Evolutionary conservation across 169 alveolate genomes (phyloP).

Genomic region (Plasmodium gaboni): DNA sequence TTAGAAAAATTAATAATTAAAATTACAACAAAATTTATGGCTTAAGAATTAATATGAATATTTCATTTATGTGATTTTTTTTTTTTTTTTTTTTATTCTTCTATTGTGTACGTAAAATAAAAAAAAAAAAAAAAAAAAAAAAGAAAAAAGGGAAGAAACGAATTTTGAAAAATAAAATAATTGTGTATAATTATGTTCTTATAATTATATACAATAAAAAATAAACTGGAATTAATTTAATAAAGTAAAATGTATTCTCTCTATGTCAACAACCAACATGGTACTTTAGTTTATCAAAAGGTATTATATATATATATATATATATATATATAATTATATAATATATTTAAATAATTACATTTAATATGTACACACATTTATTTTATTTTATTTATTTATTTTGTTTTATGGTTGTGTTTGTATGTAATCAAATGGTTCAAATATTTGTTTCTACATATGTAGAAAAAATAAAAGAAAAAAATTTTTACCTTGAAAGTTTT

Average conservation of each 20-base stretch:
- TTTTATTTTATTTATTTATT: background rate
- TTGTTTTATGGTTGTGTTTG: background rate
- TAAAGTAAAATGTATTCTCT: constrained; percentile 85
- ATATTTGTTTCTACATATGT: no score
- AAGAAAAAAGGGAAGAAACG: background rate
- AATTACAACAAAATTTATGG: no score
- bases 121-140: background rate
- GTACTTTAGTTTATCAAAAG: constrained; percentile 93
- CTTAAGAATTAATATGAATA: no score
- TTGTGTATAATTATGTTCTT: constrained; percentile 14
- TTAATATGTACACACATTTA: no score
- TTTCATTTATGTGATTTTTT: no score
- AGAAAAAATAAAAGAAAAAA: no score
- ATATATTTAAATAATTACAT: background rate
- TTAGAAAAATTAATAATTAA: background rate
- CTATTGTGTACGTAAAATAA: background rate
- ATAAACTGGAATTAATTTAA: constrained; percentile 1
- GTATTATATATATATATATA: constrained; percentile 82
- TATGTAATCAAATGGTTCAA: no score
- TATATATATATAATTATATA: background rate
- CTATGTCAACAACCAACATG: constrained; percentile 94
- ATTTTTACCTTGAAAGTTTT: no score
- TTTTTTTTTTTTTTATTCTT: no score
- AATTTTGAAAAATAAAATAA: background rate
- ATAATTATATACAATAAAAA: constrained; percentile 6